These are phyloP conservation scores for Fraxinus greggii DNA, from an alignment of 305 asterid genomes.

Conservation along the genomic window DNA sequence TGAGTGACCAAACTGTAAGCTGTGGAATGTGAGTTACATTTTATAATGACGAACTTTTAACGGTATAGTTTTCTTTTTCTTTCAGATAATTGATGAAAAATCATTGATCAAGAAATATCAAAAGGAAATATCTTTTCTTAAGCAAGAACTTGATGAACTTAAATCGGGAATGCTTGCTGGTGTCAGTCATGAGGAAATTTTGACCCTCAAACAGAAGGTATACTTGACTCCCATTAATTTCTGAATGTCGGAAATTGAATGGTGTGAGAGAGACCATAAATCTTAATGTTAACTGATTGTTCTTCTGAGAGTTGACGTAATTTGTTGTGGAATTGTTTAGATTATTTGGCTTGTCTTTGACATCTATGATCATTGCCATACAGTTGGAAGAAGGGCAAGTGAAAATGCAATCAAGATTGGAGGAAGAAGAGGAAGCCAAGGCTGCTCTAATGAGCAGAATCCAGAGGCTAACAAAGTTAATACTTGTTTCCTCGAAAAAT, in stretches of 20 bases:
- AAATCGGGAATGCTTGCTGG: constrained; percentile 77
- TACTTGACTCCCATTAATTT: constrained; percentile 11
- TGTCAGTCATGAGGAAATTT: constrained; percentile 79
- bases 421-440: constrained; percentile 99
- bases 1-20: constrained; percentile 30
- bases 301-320: constrained; percentile 6
- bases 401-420: constrained; percentile 97
- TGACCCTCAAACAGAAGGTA: constrained; percentile 90
- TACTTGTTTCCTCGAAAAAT: constrained; percentile 91
- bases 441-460: constrained; percentile 97
- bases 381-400: constrained; percentile 99
- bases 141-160: constrained; percentile 85
- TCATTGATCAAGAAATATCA: constrained; percentile 98
- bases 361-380: constrained; percentile 18
- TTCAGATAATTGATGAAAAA: constrained; percentile 96
- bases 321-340: constrained; percentile 8
- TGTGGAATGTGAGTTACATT: constrained; percentile 9
- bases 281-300: neutral
- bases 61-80: constrained; percentile 14
- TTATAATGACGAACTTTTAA: constrained; percentile 6
- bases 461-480: constrained; percentile 93
- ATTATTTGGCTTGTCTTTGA: constrained; percentile 18
- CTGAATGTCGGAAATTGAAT: constrained; percentile 1
- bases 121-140: constrained; percentile 85
- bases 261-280: constrained; percentile 10